Percentiles rank a stretch among this genome's conserved stretches.
phyloP scores from a whole-genome alignment of 2,329 filamentous ascomycete genomes.

The Lachnellula willkommii region DNA sequence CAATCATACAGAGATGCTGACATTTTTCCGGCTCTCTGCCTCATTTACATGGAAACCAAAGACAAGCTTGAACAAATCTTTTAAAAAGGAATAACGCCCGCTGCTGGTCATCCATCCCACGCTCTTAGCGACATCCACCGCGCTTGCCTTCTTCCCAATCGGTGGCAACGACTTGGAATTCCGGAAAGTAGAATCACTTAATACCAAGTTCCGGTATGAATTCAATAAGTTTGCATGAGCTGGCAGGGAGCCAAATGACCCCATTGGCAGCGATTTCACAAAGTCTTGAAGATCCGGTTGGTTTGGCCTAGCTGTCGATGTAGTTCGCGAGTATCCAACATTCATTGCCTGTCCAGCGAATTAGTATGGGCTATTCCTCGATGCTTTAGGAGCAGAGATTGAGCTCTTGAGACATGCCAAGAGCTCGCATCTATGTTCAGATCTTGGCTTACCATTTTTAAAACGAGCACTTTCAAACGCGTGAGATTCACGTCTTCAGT shows the following conservation, averaged over 20 bases:
- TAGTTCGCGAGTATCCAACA: constrained; percentile 65
- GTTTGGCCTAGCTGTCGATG: constrained; percentile 38
- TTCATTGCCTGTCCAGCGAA: constrained; percentile 52
- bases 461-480: constrained; percentile 70
- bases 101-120: constrained; percentile 70
- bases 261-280: constrained; percentile 67
- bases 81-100: constrained; percentile 71
- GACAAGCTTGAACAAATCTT: constrained; percentile 76
- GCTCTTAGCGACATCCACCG: constrained; percentile 73
- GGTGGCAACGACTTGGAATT: constrained; percentile 49
- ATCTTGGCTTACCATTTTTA: constrained; percentile 57
- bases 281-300: constrained; percentile 62
- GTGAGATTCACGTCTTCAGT: constrained; percentile 71
- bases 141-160: constrained; percentile 54
- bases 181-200: constrained; percentile 64
- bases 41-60: constrained; percentile 83
- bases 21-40: constrained; percentile 59
- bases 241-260: constrained; percentile 69
- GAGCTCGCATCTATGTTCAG: too few species aligned
- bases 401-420: too few species aligned
- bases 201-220: constrained; percentile 74
- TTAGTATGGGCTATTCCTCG: too few species aligned
- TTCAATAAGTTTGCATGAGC: constrained; percentile 68
- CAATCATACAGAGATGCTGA: constrained; percentile 52
- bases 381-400: too few species aligned